Percentiles rank a stretch among this genome's conserved stretches.
phyloP scores from a whole-genome alignment of 2,329 filamentous ascomycete genomes.

The Exophiala bonariae region DNA sequence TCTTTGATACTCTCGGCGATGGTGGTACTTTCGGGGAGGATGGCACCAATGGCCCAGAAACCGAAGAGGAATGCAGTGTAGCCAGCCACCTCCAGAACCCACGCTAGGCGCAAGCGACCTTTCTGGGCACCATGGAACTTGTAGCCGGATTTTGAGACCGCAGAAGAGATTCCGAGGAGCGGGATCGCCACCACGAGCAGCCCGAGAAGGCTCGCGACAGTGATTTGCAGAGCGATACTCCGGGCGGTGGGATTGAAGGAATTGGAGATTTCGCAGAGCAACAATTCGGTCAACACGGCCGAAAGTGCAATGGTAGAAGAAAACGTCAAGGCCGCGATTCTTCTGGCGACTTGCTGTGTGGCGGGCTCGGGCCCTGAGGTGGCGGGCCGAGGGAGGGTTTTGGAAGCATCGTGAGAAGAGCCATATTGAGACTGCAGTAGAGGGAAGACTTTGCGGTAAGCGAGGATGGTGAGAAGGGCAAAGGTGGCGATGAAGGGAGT shows the following conservation, averaged over 20 bases:
- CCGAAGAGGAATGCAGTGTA: conserved; percentile 68
- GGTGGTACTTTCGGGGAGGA: conserved; percentile 52
- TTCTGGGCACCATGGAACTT: conserved; percentile 60
- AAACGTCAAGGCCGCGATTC: conserved; percentile 65
- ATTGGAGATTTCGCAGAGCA: conserved; percentile 81
- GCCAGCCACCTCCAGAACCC: conserved; percentile 62
- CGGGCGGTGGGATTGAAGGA: conserved; percentile 68
- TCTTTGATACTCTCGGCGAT: conserved; percentile 36
- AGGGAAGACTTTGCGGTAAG: conserved; percentile 70
- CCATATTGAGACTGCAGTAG: conserved; percentile 53
- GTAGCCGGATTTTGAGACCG: conserved; percentile 59
- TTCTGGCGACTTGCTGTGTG: conserved; percentile 27
- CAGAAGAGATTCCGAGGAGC: conserved; percentile 72
- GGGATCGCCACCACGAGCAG: conserved; percentile 75
- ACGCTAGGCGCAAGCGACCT: conserved; percentile 60
- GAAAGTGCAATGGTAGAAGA: conserved; percentile 75
- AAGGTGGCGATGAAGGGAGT: conserved; percentile 73
- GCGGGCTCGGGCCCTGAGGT: conserved; percentile 27
- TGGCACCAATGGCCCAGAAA: conserved; percentile 75
- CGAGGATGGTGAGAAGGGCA: conserved; percentile 59
- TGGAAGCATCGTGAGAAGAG: conserved; percentile 14
- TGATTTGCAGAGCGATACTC: conserved; percentile 66
- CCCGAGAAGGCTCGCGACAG: conserved; percentile 69
- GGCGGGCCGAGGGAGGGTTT: conserved; percentile 21
- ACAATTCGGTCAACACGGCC: conserved; percentile 74